These are phyloP conservation scores for Monascus purpureus DNA, from an alignment of 495 filamentous ascomycete genomes.

Conservation along the genomic window DNA sequence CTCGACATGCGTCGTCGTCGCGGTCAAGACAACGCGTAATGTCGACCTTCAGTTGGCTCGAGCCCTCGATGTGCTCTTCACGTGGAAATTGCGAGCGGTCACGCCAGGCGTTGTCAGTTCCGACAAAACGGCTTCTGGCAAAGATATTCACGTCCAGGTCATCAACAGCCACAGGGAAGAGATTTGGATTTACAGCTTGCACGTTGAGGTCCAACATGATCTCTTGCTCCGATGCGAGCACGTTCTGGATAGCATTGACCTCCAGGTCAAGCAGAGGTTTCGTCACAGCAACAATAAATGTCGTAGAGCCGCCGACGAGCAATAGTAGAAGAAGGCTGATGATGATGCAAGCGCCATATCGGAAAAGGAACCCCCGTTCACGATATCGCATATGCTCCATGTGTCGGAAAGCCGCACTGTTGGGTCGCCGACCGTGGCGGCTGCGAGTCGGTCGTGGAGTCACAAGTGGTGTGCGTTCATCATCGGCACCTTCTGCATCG, in stretches of 20 bases:
- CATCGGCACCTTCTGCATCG: constrained; percentile 68
- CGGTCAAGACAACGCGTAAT: constrained; percentile 1
- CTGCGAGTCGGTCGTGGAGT: constrained; percentile 48
- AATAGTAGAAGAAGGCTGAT: constrained; percentile 60
- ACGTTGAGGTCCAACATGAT: constrained; percentile 92
- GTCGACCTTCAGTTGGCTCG: constrained; percentile 18
- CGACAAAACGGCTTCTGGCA: constrained; percentile 77
- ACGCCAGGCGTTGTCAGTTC: constrained; percentile 61
- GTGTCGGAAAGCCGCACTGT: constrained; percentile 49
- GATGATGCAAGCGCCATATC: constrained; percentile 68
- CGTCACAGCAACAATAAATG: constrained; percentile 82
- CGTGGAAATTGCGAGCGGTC: constrained; percentile 35
- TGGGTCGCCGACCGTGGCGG: constrained; percentile 44
- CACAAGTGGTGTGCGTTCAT: constrained; percentile 80
- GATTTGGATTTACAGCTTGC: constrained; percentile 77
- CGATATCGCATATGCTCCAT: constrained; percentile 61
- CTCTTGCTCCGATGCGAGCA: constrained; percentile 87
- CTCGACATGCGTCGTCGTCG: neutral
- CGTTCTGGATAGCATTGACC: constrained; percentile 66
- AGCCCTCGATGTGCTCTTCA: constrained; percentile 20
- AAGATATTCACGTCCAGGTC: constrained; percentile 84
- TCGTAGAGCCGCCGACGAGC: constrained; percentile 64
- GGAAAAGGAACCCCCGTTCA: constrained; percentile 48
- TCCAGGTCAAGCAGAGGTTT: constrained; percentile 68
- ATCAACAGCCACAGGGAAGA: constrained; percentile 70